Percentiles rank a stretch among this genome's conserved stretches.
phyloP scores from a whole-genome alignment of 805 yeast genomes.

The Ogataea corticis region DNA sequence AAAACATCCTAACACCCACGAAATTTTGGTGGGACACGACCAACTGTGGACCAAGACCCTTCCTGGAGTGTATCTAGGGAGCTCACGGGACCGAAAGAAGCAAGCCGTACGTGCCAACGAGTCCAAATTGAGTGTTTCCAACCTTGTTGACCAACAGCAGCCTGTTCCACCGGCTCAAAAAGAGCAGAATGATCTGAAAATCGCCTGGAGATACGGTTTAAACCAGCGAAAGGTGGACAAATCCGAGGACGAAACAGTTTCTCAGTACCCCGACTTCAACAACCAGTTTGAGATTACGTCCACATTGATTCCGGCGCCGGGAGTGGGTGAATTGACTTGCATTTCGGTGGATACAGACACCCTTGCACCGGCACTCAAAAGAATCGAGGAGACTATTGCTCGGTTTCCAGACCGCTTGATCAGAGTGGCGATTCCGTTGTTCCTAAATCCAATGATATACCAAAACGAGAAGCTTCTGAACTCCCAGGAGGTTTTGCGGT shows the following conservation, averaged over 20 bases:
- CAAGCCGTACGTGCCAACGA: constrained; percentile 57
- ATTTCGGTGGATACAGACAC: constrained; percentile 40
- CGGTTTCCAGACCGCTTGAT: constrained; percentile 50
- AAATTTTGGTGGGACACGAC: constrained; percentile 61
- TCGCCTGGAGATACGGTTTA: constrained; percentile 91
- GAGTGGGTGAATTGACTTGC: constrained; percentile 57
- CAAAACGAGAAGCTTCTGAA: constrained; percentile 39
- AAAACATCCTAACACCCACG: constrained; percentile 50
- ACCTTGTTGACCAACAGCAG: constrained; percentile 45
- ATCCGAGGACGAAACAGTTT: constrained; percentile 28
- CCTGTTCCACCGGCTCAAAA: constrained; percentile 6
- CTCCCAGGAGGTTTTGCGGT: constrained; percentile 53
- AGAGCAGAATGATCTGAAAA: constrained; percentile 58
- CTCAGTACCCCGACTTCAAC: constrained; percentile 52
- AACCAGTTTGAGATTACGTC: constrained; percentile 78
- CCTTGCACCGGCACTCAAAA: constrained; percentile 34
- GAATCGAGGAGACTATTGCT: constrained; percentile 43
- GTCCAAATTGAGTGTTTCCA: constrained; percentile 66
- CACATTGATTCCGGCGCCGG: constrained; percentile 65
- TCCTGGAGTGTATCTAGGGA: constrained; percentile 77
- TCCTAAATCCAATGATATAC: constrained; percentile 77
- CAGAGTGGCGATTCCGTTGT: constrained; percentile 71
- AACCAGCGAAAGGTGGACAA: constrained; percentile 38
- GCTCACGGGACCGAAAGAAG: constrained; percentile 64
- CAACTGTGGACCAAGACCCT: constrained; percentile 63